Percentiles rank a stretch among this genome's conserved stretches.
Evolutionary conservation across 2,329 filamentous ascomycete species (phyloP).

Genomic region (Elsinoe batatas): DNA sequence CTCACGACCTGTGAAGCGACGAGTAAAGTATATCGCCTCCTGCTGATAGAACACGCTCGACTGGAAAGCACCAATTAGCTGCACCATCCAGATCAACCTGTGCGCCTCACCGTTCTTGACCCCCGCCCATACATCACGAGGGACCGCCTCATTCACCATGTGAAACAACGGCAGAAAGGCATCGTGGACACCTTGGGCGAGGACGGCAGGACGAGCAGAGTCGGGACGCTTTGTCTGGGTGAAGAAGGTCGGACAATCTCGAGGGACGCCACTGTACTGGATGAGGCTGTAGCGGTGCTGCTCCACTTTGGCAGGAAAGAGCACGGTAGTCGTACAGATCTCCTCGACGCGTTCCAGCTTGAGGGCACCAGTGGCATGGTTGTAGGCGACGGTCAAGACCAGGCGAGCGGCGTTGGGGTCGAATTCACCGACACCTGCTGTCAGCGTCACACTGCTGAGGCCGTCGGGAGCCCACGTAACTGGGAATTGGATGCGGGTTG

Average conservation of each 20-base stretch:
- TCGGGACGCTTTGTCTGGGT: background rate
- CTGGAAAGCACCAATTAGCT: background rate
- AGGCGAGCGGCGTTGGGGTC: background rate
- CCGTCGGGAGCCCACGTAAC: background rate
- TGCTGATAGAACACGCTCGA: background rate
- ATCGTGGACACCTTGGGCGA: background rate
- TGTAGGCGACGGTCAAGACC: slow-evolving; percentile 2
- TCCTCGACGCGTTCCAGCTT: background rate
- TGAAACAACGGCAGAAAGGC: background rate
- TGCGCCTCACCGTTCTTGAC: background rate
- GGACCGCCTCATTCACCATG: background rate
- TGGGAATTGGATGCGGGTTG: background rate
- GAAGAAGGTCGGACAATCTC: background rate
- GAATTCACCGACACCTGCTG: background rate
- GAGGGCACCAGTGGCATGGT: background rate
- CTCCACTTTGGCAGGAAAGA: background rate
- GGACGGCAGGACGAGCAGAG: background rate
- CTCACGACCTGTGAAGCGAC: background rate
- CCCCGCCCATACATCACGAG: background rate
- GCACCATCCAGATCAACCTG: slow-evolving; percentile 2
- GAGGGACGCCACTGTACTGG: background rate
- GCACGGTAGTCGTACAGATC: background rate
- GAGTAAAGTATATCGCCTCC: background rate
- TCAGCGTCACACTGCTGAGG: background rate
- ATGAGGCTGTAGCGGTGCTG: background rate